Evolutionary conservation across 2,329 filamentous ascomycete species (phyloP).

Genomic region (Sporothrix protearum): DNA sequence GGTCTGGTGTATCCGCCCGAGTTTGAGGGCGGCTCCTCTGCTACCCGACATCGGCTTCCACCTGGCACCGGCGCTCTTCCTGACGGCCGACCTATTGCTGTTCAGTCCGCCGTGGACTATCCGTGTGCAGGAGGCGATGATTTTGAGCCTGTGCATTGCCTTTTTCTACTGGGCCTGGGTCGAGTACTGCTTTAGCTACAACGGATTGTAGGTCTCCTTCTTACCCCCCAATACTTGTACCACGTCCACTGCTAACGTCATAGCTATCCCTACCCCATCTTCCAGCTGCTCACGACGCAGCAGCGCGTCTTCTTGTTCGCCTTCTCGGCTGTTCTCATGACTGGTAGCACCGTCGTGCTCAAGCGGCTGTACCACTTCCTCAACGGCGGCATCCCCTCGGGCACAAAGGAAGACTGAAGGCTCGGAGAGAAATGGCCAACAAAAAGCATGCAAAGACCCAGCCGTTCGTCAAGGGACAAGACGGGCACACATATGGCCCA

Average conservation of each 20-base stretch:
- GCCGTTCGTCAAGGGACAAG: not conserved
- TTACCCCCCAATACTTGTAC: not conserved
- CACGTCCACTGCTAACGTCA: not conserved
- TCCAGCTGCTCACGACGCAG: constrained; percentile 61
- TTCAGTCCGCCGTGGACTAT: constrained; percentile 72
- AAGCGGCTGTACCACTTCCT: constrained; percentile 66
- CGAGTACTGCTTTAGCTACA: constrained; percentile 65
- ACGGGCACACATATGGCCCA: not conserved
- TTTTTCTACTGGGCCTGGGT: constrained; percentile 75
- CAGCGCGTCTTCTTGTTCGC: constrained; percentile 68
- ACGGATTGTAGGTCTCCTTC: constrained; percentile 54
- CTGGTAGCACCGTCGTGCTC: constrained; percentile 62
- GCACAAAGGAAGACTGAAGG: constrained; percentile 36
- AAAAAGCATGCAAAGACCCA: not conserved
- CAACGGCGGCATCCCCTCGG: constrained; percentile 53
- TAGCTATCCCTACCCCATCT: constrained; percentile 85
- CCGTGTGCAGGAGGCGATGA: constrained; percentile 55
- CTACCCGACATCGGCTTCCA: constrained; percentile 61
- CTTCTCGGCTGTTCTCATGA: constrained; percentile 67
- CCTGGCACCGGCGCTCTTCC: constrained; percentile 60
- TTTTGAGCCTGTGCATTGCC: constrained; percentile 56
- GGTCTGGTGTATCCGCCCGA: constrained; percentile 52
- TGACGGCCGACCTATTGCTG: constrained; percentile 63
- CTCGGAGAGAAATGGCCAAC: not conserved
- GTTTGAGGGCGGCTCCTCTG: constrained; percentile 52